Percentiles rank a stretch among this genome's conserved stretches.
These are phyloP conservation scores for Globisporangium megalacanthum DNA, from an alignment of 352 stramenopile genomes.

Conservation along the genomic window DNA sequence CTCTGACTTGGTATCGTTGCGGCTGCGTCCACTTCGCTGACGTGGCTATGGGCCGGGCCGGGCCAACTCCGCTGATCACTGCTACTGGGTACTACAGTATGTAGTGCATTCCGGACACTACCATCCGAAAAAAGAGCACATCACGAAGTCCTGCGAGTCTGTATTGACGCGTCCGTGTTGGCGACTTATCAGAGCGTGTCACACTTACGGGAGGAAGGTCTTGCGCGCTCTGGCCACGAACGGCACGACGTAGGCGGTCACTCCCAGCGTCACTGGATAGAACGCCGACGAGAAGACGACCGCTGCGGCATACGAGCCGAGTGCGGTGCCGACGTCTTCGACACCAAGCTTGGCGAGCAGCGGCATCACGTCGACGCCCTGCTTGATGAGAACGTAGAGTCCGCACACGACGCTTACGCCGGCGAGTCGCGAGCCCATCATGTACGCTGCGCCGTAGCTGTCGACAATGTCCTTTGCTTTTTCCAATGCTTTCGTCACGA, in stretches of 20 bases:
- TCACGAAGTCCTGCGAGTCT: too few species aligned
- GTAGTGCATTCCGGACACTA: too few species aligned
- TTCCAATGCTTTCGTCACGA: conserved; percentile 63
- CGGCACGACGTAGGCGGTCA: conserved; percentile 71
- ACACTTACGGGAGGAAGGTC: conserved; percentile 32
- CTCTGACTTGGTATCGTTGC: too few species aligned
- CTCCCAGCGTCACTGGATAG: conserved; percentile 75
- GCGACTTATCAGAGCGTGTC: background rate
- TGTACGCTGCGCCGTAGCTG: conserved; percentile 85
- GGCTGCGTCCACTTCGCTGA: too few species aligned
- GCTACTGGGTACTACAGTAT: too few species aligned
- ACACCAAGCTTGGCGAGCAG: conserved; percentile 66
- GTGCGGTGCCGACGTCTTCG: conserved; percentile 58
- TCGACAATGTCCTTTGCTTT: conserved; percentile 71
- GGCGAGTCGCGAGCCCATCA: conserved; percentile 82
- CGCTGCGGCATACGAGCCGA: conserved; percentile 70
- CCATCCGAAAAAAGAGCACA: background rate
- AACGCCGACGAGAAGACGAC: conserved; percentile 76
- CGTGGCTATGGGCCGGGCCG: too few species aligned
- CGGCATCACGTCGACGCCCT: conserved; percentile 80
- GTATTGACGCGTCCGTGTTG: background rate
- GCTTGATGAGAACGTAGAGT: conserved; percentile 73
- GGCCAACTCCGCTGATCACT: too few species aligned
- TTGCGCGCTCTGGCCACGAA: conserved; percentile 55
- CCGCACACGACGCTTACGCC: conserved; percentile 68